Percentiles rank a stretch among this genome's conserved stretches.
phyloP scores from a whole-genome alignment of 2,329 filamentous ascomycete species.

The Onygenales sp. region DNA sequence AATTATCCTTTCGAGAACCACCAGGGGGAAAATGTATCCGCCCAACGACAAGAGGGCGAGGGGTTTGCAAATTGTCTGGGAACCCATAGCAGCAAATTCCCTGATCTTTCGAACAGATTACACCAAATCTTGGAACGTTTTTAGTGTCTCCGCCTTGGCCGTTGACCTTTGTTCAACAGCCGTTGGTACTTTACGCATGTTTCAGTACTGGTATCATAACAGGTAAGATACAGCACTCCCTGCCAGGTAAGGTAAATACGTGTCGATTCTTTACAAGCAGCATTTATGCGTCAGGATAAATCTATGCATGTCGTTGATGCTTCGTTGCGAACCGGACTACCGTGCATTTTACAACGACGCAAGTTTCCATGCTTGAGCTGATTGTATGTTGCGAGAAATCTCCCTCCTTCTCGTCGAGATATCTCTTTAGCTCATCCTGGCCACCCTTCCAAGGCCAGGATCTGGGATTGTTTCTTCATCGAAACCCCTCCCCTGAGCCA shows the following conservation, averaged over 20 bases:
- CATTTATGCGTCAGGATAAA: too few species aligned
- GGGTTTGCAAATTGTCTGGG: too few species aligned
- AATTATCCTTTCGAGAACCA: too few species aligned
- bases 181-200: not conserved
- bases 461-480: not conserved
- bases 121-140: slow-evolving; percentile 2
- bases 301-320: too few species aligned
- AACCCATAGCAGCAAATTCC: not conserved
- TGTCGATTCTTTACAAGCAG: too few species aligned
- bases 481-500: not conserved
- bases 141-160: not conserved
- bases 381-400: too few species aligned
- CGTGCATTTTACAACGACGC: too few species aligned
- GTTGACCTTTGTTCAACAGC: not conserved
- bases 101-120: not conserved
- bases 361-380: too few species aligned
- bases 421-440: not conserved
- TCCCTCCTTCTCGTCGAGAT: not conserved
- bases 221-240: not conserved
- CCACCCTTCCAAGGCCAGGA: not conserved
- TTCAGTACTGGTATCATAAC: not conserved
- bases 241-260: not conserved
- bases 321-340: too few species aligned
- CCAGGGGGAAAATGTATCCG: too few species aligned
- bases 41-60: too few species aligned